Conservation (phyloP, 768 basidiomycete species). For the Lactarius sanguifluus region DNA sequence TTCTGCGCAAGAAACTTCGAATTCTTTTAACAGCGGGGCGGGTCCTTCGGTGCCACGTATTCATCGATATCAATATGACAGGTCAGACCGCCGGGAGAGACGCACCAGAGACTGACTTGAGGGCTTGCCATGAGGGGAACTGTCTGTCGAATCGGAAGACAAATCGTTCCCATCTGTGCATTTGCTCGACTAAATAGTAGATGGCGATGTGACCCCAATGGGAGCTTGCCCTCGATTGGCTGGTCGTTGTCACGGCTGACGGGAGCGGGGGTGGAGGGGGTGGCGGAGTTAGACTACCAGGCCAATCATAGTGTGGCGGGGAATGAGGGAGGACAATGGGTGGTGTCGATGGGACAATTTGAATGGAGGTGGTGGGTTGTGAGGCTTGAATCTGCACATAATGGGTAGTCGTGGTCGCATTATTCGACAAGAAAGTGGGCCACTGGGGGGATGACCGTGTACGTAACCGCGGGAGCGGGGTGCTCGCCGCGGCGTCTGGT, state of each 20-base stretch:
- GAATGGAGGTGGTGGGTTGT: constrained; percentile 29
- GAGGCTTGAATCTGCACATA: constrained; percentile 31
- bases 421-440: constrained; percentile 30
- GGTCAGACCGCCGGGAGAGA: constrained; percentile 15
- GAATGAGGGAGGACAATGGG: constrained; percentile 29
- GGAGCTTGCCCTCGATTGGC: constrained; percentile 45
- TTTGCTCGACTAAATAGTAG: constrained; percentile 75
- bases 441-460: constrained; percentile 31
- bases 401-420: constrained; percentile 30
- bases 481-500: constrained; percentile 28
- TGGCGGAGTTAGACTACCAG: constrained; percentile 24
- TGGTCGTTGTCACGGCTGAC: constrained; percentile 33
- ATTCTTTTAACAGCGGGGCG: constrained; percentile 71
- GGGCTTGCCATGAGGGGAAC: constrained; percentile 68
- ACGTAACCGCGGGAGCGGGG: constrained; percentile 20
- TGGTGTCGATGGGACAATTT: constrained; percentile 28
- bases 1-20: constrained; percentile 74
- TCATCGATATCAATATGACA: constrained; percentile 11
- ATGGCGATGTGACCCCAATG: constrained; percentile 83
- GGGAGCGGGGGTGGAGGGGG: constrained; percentile 26
- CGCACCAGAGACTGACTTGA: constrained; percentile 71
- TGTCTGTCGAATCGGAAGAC: constrained; percentile 78
- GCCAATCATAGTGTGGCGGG: constrained; percentile 28
- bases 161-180: constrained; percentile 81
- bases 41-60: constrained; percentile 46